A percentile compares a stretch with the other conserved stretches of the same genome.
Conservation (phyloP, 2,329 filamentous ascomycete genomes). For the Fusarium sublunatum region DNA sequence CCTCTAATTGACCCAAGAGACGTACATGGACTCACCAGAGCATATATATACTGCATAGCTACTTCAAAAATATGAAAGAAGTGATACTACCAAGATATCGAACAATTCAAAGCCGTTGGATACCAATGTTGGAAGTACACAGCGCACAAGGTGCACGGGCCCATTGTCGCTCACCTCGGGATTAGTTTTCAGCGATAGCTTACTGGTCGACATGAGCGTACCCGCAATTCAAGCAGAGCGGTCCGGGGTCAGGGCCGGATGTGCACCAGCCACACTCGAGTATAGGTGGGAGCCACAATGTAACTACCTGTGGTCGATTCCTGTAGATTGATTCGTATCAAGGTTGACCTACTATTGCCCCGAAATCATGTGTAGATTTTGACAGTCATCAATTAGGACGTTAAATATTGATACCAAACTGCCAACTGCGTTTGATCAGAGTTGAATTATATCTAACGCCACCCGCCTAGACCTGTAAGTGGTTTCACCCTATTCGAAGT, state of each 20-base stretch:
- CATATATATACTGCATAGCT: too few species aligned
- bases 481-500: not conserved
- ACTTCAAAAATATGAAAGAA: too few species aligned
- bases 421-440: too few species aligned
- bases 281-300: not conserved
- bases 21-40: too few species aligned
- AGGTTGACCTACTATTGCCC: too few species aligned
- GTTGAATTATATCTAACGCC: not conserved
- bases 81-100: not conserved
- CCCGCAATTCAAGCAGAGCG: not conserved
- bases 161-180: not conserved
- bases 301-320: too few species aligned
- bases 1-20: too few species aligned
- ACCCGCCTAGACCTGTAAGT: not conserved
- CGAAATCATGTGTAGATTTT: too few species aligned
- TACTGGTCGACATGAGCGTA: not conserved
- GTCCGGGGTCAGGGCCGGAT: too few species aligned
- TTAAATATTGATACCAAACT: too few species aligned
- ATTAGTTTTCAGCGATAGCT: constrained; percentile 11
- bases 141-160: not conserved
- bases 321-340: too few species aligned
- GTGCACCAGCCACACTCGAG: not conserved
- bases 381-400: too few species aligned
- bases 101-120: not conserved
- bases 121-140: not conserved